Evolutionary conservation across 768 basidiomycete genomes (phyloP), one percentile per base, ranked within the genome.

Genomic region (Piloderma croceum): DNA sequence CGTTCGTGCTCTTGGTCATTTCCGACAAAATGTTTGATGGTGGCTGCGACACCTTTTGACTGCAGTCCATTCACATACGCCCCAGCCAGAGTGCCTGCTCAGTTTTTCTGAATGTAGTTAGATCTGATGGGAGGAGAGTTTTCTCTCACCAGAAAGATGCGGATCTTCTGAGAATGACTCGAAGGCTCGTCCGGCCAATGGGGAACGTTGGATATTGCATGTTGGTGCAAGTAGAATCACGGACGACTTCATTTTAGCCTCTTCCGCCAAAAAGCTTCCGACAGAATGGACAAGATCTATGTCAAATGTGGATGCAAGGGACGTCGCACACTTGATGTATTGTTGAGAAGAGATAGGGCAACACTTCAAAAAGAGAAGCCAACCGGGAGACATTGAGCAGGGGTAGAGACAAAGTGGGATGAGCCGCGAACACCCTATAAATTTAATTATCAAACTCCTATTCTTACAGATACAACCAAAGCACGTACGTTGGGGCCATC

Each of bases 1-100:
- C 82, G 68, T 54, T 84, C 81, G 47, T 81, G 75, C 54, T 86
- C 83, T 58, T 83, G 80, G 50, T 85, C 83, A 60, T 85, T 84
- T 5, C 62, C 78, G 33, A 79, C 77, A 42, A 82, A 83, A 53
- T 85, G 84, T 55, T 87, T 85, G 57, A 85, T 83, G 11, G 79
- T 73, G 0, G 83, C 78, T 32, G 79, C 71, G 19, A 86, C 78
- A 15, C 79, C 79, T 40, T 78, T 62, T 4, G 67, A 67, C 51
- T 87, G 84, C 7, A 87, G 59, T 12, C 84, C 83, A 27, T 79
- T 73, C 19, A 86, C 71, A 56, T 82, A 85, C 3, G 81, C 74
- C 24, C 79, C 75, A 3, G 81, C 71, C 56, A 83, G 61, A 9
- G 63, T 72, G 13, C 77, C 81, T 74, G 49, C 47, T n/a, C n/a